phyloP scores from a whole-genome alignment of 1,284 basidiomycete genomes.

The Anthracocystis walkeri region DNA sequence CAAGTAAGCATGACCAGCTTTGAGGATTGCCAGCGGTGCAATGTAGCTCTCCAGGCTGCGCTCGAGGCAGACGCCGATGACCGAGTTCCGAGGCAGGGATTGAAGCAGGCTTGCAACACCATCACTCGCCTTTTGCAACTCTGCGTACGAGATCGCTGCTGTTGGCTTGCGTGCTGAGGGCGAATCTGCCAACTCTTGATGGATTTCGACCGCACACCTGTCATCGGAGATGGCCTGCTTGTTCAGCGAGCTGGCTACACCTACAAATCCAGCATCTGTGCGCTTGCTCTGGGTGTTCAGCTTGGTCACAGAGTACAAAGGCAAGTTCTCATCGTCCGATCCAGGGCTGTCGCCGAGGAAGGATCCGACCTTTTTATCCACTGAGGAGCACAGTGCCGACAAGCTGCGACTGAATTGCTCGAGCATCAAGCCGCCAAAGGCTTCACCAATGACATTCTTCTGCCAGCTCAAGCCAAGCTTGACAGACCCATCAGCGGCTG shows the following conservation, averaged over 20 bases:
- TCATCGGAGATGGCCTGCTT: slow-evolving; percentile 17
- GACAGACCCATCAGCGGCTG: slow-evolving; percentile 36
- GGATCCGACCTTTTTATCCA: slow-evolving; percentile 10
- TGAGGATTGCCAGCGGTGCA: slow-evolving; percentile 55
- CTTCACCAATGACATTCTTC: slow-evolving; percentile 34
- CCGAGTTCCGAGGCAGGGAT: slow-evolving; percentile 33
- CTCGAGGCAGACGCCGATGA: slow-evolving; percentile 57
- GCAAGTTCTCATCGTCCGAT: neutral
- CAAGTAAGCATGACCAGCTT: slow-evolving; percentile 62
- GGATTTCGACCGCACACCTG: slow-evolving; percentile 48
- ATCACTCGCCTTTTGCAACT: slow-evolving; percentile 42
- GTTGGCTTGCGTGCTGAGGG: slow-evolving; percentile 5
- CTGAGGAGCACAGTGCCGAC: slow-evolving; percentile 26
- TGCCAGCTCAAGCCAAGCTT: slow-evolving; percentile 53
- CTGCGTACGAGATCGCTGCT: slow-evolving; percentile 40
- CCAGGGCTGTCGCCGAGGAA: slow-evolving; percentile 8
- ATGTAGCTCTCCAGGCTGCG: slow-evolving; percentile 61
- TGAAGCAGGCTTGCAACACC: slow-evolving; percentile 29
- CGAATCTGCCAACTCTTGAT: slow-evolving; percentile 23
- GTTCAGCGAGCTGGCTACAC: slow-evolving; percentile 25
- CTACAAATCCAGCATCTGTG: neutral
- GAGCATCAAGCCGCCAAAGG: slow-evolving; percentile 49
- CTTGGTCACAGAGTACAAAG: slow-evolving; percentile 19
- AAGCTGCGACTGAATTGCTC: slow-evolving; percentile 52
- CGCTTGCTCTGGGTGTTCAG: neutral